Evolutionary conservation across 2,329 filamentous ascomycete genomes (phyloP).

Genomic region (Apiospora kogelbergensis): DNA sequence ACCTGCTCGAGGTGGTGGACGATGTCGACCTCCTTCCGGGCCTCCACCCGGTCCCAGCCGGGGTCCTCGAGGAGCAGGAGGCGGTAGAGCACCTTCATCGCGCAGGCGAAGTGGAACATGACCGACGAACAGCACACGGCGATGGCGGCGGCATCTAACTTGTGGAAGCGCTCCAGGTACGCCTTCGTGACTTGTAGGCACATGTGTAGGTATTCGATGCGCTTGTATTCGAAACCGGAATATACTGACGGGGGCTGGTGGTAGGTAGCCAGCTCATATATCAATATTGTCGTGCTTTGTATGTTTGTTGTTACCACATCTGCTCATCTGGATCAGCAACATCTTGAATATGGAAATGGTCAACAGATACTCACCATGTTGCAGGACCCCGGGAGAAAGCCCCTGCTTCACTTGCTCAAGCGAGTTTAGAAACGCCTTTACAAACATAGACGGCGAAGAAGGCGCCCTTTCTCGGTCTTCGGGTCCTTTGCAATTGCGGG

Average conservation of each 20-base stretch:
- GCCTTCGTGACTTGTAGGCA: constrained; percentile 24
- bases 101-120: constrained; percentile 26
- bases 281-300: constrained; percentile 34
- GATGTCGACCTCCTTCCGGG: constrained; percentile 21
- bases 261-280: constrained; percentile 37
- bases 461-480: constrained; percentile 18
- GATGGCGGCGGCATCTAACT: constrained; percentile 20
- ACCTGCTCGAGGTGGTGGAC: constrained; percentile 21
- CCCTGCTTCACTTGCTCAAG: constrained; percentile 25
- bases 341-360: background rate
- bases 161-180: constrained; percentile 23
- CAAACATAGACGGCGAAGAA: constrained; percentile 24
- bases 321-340: constrained; percentile 18
- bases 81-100: constrained; percentile 28
- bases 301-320: constrained; percentile 36
- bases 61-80: constrained; percentile 27
- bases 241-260: constrained; percentile 15
- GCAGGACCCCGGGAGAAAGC: constrained; percentile 23
- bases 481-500: constrained; percentile 21
- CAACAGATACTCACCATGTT: constrained; percentile 27
- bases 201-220: constrained; percentile 24
- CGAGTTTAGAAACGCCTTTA: constrained; percentile 28
- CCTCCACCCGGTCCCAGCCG: constrained; percentile 25
- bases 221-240: constrained; percentile 14
- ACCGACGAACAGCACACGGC: constrained; percentile 20